Evolutionary conservation across 768 basidiomycete species (phyloP), one percentile per base, ranked within the genome.

Genomic region (Rhizopogon sp.): DNA sequence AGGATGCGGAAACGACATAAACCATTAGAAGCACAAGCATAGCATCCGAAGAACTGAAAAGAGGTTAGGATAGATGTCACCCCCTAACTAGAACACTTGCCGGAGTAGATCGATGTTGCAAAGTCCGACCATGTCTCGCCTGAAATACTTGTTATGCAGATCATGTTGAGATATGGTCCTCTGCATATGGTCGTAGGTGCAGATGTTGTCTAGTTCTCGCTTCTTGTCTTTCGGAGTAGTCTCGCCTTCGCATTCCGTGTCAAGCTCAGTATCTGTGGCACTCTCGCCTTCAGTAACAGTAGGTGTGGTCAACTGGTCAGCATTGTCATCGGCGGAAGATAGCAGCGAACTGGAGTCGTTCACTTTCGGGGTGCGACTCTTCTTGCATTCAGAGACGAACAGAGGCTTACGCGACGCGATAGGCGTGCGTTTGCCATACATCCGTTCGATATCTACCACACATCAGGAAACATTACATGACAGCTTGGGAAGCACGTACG

Each of bases 381-480:
- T 62, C 33, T 58, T 59, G 39, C 28, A 31, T 61, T 33, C 54
- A 13, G 40, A 62, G 22, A 72, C 63, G 25, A 73, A 65, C 6
- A 88, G 53, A 0, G 93, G 94, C 9, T 80, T 85, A 6, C 96
- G 87, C 56, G 86, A 83, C 0, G 93, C 93, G 35, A 99, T 87
- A 2, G 86, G 87, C 67, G 96, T 95, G 58, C 87, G 87, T 63
- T 93, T 82, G 11, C 97, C 97, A 61, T 99, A 99, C 62, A 90
- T 87, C 9, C 96, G 81, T 64, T 94, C 91, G 58, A 97, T 97
- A 66, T 97, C 93, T 95, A 55, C 40, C 20, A 10, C 6, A 11
- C 29, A 50, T 58, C 65, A 49, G 47, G 14, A 39, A 51, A 14
- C 10, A 42, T 39, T 11, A 33, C 9, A 10, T 10, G 11, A 7